Base-by-base conservation (phyloP, 2,329 filamentous ascomycete species). In the Stylonectria norvegica region DNA sequence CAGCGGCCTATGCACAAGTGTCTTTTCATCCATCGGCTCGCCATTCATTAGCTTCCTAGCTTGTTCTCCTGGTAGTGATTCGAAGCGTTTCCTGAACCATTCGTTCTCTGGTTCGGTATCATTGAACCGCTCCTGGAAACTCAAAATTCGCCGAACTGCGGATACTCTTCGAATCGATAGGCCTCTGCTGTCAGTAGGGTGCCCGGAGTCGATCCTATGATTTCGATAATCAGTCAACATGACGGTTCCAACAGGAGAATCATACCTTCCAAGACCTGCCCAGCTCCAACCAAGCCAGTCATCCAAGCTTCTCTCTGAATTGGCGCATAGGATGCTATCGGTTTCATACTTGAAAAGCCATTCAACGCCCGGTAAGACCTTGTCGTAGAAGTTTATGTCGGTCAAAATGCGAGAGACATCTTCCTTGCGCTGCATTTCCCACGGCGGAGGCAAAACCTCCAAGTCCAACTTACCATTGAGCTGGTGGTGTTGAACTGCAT, bases 241-340 rank as follows among this genome's bases (percentile, higher is more conserved):
- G n/a, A n/a, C n/a, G n/a, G n/a, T n/a, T n/a, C n/a, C n/a, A n/a
- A n/a, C n/a, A n/a, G n/a, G n/a, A n/a, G n/a, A n/a, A n/a, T n/a
- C n/a, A n/a, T 56, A 73, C 73, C 67, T 69, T 12, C 71, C 67
- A 4, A 73, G 71, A 5, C 75, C 75, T 16, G 73, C 71, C 74
- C 75, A 79, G 48, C 70, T 68, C 63, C 69, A 78, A n/a, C 64
- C 56, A 8, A 78, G 59, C 72, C 72, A 78, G 5, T 76, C 70
- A 48, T 79, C 70, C 27, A 79, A 55, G 45, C 70, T 71, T 27
- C 55, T 63, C n/a, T 63, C 62, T 9, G 73, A 73, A 52, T 78
- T 78, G 40, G 74, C 69, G 49, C 75, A 79, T 32, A 78, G 58
- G 32, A 79, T 75, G 50, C 71, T 75, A 53, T 79, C 75, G n/a